These are phyloP conservation scores for Psophocarpus tetragonolobus DNA, from an alignment of 306 rosid genomes.

Conservation along the genomic window DNA sequence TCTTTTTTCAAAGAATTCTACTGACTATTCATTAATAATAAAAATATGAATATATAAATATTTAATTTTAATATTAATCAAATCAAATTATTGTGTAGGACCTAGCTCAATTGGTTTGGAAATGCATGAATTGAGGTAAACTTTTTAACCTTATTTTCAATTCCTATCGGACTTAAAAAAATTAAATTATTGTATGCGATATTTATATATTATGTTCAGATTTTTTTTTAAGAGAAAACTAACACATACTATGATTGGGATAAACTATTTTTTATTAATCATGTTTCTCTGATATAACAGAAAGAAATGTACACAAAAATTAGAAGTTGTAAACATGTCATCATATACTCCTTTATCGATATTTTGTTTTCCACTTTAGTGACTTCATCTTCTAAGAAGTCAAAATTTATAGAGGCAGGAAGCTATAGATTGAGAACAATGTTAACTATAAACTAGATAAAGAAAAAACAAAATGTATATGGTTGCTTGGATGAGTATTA, in stretches of 20 bases:
- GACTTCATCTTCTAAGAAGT: not conserved
- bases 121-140: too few relatives aligned
- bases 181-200: too few relatives aligned
- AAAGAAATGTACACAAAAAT: not conserved
- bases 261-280: not conserved
- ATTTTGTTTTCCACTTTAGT: not conserved
- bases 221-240: too few relatives aligned
- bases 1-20: too few relatives aligned
- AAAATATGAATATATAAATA: not conserved
- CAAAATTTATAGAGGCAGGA: not conserved
- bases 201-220: too few relatives aligned
- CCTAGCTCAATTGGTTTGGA: too few relatives aligned
- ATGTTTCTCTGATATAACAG: not conserved
- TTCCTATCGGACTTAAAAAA: too few relatives aligned
- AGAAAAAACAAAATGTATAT: not conserved
- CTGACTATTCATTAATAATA: not conserved
- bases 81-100: too few relatives aligned
- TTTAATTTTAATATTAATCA: not conserved
- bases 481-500: constrained; percentile 5
- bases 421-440: not conserved
- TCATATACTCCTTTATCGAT: not conserved
- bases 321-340: not conserved
- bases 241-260: too few relatives aligned
- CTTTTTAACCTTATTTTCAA: too few relatives aligned
- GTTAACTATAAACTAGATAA: not conserved